Conservation (phyloP, 805 yeast species). For the Cyberlindnera saturnus region DNA sequence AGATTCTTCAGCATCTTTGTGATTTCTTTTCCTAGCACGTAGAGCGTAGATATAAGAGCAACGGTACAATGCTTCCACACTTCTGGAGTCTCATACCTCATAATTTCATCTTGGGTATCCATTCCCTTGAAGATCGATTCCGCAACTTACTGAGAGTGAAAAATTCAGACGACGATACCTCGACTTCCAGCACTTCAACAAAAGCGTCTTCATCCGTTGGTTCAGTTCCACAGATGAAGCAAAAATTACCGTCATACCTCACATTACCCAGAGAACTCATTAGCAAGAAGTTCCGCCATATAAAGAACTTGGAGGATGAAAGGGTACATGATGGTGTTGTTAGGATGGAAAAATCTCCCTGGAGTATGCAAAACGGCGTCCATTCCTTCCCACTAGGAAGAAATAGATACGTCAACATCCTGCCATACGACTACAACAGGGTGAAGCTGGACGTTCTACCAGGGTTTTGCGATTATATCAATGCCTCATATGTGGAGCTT, state of each 20-base stretch:
- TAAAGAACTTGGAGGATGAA: slow-evolving; percentile 31
- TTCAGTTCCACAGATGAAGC: neutral
- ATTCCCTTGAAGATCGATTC: too few species aligned
- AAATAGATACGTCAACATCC: slow-evolving; percentile 57
- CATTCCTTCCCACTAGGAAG: slow-evolving; percentile 23
- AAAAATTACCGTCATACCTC: slow-evolving; percentile 1
- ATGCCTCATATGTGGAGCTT: slow-evolving; percentile 15
- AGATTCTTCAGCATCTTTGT: too few species aligned
- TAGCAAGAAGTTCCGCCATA: slow-evolving; percentile 24
- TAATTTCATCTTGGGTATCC: too few species aligned
- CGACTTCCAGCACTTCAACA: too few species aligned
- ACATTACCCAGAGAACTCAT: slow-evolving; percentile 1
- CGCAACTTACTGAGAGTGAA: too few species aligned
- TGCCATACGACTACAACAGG: slow-evolving; percentile 60
- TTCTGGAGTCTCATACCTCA: too few species aligned
- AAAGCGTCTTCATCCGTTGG: too few species aligned
- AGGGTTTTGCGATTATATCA: slow-evolving; percentile 16
- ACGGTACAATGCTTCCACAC: too few species aligned
- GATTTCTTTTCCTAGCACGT: too few species aligned
- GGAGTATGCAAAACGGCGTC: slow-evolving; percentile 16
- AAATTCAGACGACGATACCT: too few species aligned
- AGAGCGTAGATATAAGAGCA: too few species aligned
- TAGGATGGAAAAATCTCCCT: slow-evolving; percentile 19
- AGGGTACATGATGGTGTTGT: slow-evolving; percentile 32
- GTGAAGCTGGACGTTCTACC: slow-evolving; percentile 33